Percentiles rank a stretch among this genome's conserved stretches.
phyloP scores from a whole-genome alignment of 768 basidiomycete genomes.

The Sarcodon aspratus region DNA sequence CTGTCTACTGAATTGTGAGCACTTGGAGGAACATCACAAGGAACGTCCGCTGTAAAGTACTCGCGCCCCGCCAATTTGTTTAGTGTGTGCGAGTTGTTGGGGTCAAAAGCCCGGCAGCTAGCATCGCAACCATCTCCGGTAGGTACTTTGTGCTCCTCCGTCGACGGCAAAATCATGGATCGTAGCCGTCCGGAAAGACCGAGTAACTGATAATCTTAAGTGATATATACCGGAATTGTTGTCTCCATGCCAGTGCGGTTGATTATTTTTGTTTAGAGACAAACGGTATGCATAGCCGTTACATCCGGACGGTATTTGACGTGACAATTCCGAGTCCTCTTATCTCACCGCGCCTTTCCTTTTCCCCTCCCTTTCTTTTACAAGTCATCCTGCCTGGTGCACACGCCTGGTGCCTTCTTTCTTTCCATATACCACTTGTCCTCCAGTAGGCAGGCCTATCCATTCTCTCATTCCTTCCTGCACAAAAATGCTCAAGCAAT shows the following conservation, averaged over 20 bases:
- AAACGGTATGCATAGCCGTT: background rate
- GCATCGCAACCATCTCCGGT: too few relatives aligned
- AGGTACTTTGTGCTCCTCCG: too few relatives aligned
- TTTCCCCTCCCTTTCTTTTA: slow-evolving; percentile 9
- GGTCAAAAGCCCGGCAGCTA: too few relatives aligned
- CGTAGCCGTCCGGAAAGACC: too few relatives aligned
- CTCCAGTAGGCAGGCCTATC: background rate
- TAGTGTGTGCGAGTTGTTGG: too few relatives aligned
- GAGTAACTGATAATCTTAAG: too few relatives aligned
- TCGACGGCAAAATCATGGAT: too few relatives aligned
- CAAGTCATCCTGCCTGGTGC: slow-evolving; percentile 10
- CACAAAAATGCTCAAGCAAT: slow-evolving; percentile 48
- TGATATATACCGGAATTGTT: too few relatives aligned
- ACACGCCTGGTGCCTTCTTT: slow-evolving; percentile 1
- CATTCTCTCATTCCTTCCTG: background rate
- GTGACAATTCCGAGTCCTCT: slow-evolving; percentile 2
- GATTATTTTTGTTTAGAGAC: background rate
- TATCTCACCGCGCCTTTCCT: slow-evolving; percentile 8
- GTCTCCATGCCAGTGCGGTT: background rate
- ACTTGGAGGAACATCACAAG: background rate
- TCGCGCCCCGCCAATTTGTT: too few relatives aligned
- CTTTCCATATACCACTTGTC: slow-evolving; percentile 3
- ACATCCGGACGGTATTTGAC: background rate
- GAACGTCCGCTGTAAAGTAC: too few relatives aligned
- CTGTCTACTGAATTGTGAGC: background rate